Evolutionary conservation across 2,329 filamentous ascomycete species (phyloP), one percentile per base, ranked within the genome.

Genomic region (Xylariomycetidae sp.): DNA sequence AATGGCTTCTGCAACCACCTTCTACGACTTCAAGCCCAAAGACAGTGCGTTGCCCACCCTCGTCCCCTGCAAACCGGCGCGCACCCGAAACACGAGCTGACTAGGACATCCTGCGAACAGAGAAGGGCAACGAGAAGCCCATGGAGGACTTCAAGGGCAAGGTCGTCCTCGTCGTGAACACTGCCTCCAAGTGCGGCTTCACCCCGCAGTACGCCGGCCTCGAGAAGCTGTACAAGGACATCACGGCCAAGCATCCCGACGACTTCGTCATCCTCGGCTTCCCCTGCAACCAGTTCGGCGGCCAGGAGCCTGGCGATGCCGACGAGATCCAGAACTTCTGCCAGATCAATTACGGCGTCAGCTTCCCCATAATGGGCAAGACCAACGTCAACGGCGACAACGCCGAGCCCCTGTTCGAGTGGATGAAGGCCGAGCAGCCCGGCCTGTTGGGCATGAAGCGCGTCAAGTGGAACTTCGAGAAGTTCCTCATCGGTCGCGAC

Each of bases 391-490:
- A 98, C 60, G 92, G 92, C 52, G 77, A 83, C 50, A 70, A 78
- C 19, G 83, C 88, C 29, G 77, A 79, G 50, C 88, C 89, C 1
- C 63, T 95, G 23, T 96, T 74, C 61, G 73, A 84, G 57, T 98
- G 76, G 76, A 61, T 83, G 54, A 83, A 82, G 70, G 61, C 64
- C 26, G 66, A 80, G 63, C 82, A 87, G 70, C 75, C 90, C 1
- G 89, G 92, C 15, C 54, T 95, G 35, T 65, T 96, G 65, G 92
- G 92, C 14, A 60, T 96, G 56, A 90, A 93, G 80, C 65, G 81
- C 42, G 72, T 98, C 53, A 95, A 96, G 82, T 98, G 92, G 92
- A 98, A 98, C 68, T 98, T 96, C 69, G 92, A 98, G 65, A 98
- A 98, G 76, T 98, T 95, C 66, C 67, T 98, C 44, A 70, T 98